Percentiles rank a stretch among this genome's conserved stretches.
These are phyloP conservation scores for Cladosporium phlei DNA, from an alignment of 2,329 filamentous ascomycete species.

Conservation along the genomic window DNA sequence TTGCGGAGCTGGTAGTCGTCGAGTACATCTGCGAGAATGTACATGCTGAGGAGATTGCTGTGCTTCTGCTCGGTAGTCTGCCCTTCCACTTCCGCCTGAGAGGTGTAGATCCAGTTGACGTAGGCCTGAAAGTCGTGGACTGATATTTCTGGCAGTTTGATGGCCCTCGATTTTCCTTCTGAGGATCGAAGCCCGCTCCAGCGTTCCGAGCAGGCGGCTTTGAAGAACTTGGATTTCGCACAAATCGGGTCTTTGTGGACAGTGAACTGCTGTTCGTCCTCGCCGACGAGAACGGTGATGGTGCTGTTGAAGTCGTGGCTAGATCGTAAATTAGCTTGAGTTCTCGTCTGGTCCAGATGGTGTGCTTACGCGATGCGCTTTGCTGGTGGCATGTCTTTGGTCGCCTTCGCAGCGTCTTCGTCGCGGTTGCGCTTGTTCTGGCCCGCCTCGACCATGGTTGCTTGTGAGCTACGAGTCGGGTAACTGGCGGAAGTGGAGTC, in stretches of 20 bases:
- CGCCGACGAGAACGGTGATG: conserved; percentile 14
- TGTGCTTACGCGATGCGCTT: background rate
- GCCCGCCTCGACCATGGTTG: too few species aligned
- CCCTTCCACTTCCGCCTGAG: background rate
- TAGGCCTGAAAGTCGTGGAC: background rate
- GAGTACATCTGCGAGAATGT: background rate
- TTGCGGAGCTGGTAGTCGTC: conserved; percentile 5
- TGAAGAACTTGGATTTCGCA: conserved; percentile 12
- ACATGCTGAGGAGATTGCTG: background rate
- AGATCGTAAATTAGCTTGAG: background rate
- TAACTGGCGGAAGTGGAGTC: too few species aligned
- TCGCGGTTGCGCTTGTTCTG: background rate
- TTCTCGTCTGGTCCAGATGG: background rate
- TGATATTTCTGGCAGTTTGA: background rate
- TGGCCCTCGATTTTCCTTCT: background rate
- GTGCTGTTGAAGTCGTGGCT: background rate
- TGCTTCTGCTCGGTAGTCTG: background rate
- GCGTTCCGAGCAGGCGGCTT: conserved; percentile 4
- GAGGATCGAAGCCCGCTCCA: too few species aligned
- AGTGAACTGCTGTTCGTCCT: conserved; percentile 1
- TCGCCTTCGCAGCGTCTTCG: background rate
- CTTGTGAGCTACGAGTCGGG: too few species aligned
- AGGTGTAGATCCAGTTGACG: conserved; percentile 5
- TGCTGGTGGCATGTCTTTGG: background rate
- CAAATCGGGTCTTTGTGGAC: conserved; percentile 13